Evolutionary conservation across 1,284 basidiomycete species (phyloP).

Genomic region (Austroboletus niveus): DNA sequence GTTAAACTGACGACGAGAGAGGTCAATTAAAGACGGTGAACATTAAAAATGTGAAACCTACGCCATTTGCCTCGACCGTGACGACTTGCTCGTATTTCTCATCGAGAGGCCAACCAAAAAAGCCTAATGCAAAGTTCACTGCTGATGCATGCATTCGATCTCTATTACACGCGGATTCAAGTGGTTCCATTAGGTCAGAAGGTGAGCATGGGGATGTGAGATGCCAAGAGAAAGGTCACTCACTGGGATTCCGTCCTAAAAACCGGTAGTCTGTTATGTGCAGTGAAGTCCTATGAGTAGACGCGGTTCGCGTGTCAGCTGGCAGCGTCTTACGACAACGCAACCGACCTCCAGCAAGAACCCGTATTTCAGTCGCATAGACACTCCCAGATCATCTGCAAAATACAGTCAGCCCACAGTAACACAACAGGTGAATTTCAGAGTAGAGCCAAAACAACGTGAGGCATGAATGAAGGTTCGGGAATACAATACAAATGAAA

Average conservation of each 20-base stretch:
- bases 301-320: neutral
- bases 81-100: slow-evolving; percentile 80
- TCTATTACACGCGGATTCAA: slow-evolving; percentile 32
- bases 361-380: slow-evolving; percentile 77
- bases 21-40: neutral
- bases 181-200: too few species aligned
- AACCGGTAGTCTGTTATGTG: slow-evolving; percentile 68
- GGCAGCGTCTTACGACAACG: neutral
- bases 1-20: slow-evolving; percentile 24
- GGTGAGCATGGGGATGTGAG: too few species aligned
- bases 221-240: slow-evolving; percentile 20
- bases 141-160: slow-evolving; percentile 84
- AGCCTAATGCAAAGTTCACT: slow-evolving; percentile 82
- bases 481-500: neutral
- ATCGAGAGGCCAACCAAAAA: slow-evolving; percentile 82
- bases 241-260: slow-evolving; percentile 88
- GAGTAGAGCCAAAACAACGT: too few species aligned
- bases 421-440: too few species aligned
- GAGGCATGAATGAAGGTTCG: too few species aligned
- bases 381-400: slow-evolving; percentile 50
- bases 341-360: slow-evolving; percentile 60
- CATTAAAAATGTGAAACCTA: slow-evolving; percentile 32
- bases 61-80: slow-evolving; percentile 68
- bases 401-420: too few species aligned
- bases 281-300: slow-evolving; percentile 65